Evolutionary conservation across 208 protist genomes (phyloP), one percentile per base, ranked within the genome.

Genomic region (Crithidia thermophila): DNA sequence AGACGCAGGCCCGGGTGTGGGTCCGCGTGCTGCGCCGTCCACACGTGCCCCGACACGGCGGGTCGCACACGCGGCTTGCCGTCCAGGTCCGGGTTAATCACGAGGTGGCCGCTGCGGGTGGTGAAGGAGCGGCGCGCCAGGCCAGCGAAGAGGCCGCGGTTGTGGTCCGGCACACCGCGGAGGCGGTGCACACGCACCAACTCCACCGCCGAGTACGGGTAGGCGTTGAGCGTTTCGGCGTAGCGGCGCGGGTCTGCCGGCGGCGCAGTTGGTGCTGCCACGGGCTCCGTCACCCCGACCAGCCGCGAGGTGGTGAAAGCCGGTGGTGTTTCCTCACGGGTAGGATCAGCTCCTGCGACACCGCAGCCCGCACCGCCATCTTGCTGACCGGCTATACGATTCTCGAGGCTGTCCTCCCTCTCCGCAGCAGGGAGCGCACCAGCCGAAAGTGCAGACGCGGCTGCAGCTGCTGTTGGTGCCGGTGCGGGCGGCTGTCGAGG

Each of bases 121-220:
- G 67, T 71, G 34, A 59, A 77, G 20, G 50, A 40, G 30, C 47
- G 52, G 14, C 36, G 20, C 11, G 51, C 64, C 37, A 87, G 67
- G 10, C 62, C 77, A 0, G 82, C 82, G 37, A 82, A 87, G 21
- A 94, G 59, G 20, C 82, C 81, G 31, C 88, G 77, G 71, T 94
- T 81, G 78, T 94, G 74, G 21, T 89, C 61, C 2, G 84, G 77
- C 0, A 84, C 36, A 16, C 76, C 77, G 40, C 78, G 52, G 28
- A 94, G 72, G 0, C 82, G 76, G 31, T 82, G 67, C 27, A 88
- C 72, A 6, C 82, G 78, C 28, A 88, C 69, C 30, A 85, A 61
- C 27, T 85, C 72, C 13, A 85, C 52, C 0, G 59, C 55, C 10
- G 67, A 66, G 69, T 62, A 67, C 7, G 46, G 40, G 58, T 66